Conservation (phyloP, 2,329 filamentous ascomycete species). For the Nigrospora sphaerica region DNA sequence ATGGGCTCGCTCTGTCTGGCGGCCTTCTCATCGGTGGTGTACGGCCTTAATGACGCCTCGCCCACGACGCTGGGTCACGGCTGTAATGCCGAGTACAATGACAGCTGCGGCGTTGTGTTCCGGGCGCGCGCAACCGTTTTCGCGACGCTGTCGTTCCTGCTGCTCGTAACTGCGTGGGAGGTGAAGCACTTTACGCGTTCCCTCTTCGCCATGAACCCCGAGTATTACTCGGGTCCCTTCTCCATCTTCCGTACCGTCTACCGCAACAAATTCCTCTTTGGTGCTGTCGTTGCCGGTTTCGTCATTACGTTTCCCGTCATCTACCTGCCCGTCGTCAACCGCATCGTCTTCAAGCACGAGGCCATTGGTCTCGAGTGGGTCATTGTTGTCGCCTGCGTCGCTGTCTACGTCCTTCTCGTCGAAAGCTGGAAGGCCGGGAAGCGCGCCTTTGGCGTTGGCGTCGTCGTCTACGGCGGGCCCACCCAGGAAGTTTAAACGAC, state of each 20-base stretch:
- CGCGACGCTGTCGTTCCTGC: constrained; percentile 59
- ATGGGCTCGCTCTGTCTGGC: constrained; percentile 57
- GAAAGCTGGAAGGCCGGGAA: constrained; percentile 67
- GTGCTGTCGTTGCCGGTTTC: constrained; percentile 54
- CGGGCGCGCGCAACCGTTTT: constrained; percentile 63
- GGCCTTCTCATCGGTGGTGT: constrained; percentile 54
- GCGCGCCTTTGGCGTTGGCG: constrained; percentile 29
- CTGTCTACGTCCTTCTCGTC: constrained; percentile 54
- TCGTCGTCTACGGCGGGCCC: background rate
- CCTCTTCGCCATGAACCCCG: constrained; percentile 59
- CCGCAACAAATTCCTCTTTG: constrained; percentile 62
- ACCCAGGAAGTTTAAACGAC: background rate
- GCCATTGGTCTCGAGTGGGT: constrained; percentile 68
- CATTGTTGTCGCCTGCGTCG: constrained; percentile 52
- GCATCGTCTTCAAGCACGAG: constrained; percentile 60
- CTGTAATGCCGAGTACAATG: constrained; percentile 50
- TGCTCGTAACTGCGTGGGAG: constrained; percentile 66
- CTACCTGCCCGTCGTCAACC: constrained; percentile 63
- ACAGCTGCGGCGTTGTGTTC: constrained; percentile 50
- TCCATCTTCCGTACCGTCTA: constrained; percentile 55
- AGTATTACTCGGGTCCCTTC: constrained; percentile 38
- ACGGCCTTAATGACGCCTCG: constrained; percentile 30
- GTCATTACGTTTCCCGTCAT: constrained; percentile 54
- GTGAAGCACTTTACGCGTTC: constrained; percentile 64
- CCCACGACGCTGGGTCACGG: constrained; percentile 40